Conservation (phyloP, 2,329 filamentous ascomycete species). For the Pestalotiopsis sp. region DNA sequence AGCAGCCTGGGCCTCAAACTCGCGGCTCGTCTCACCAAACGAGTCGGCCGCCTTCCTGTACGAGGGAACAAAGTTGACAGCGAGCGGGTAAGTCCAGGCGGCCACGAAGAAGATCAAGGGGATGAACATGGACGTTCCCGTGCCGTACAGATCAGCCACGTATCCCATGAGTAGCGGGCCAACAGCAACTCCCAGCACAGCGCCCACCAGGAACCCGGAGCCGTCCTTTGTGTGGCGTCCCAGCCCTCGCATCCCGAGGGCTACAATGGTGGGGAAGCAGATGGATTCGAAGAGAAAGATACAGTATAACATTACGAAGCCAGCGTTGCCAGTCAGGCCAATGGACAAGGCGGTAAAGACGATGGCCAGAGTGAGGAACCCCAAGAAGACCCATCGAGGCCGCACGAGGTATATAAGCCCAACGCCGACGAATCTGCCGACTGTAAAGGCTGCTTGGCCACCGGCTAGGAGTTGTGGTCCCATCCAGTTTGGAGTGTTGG, state of each 20-base stretch:
- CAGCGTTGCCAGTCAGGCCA: conserved; percentile 48
- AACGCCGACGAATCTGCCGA: conserved; percentile 58
- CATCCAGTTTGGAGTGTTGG: conserved; percentile 35
- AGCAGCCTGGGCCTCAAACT: not conserved
- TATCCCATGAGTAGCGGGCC: conserved; percentile 55
- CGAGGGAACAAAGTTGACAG: not conserved
- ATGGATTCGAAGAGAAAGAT: conserved; percentile 59
- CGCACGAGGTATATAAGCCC: conserved; percentile 52
- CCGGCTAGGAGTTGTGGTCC: conserved; percentile 47
- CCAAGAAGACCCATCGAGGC: conserved; percentile 54
- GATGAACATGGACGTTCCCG: conserved; percentile 45
- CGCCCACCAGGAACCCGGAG: conserved; percentile 53
- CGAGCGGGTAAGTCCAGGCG: conserved; percentile 24
- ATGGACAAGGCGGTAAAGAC: conserved; percentile 56
- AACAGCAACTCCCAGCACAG: conserved; percentile 55
- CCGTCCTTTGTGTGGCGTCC: conserved; percentile 57
- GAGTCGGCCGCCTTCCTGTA: not conserved
- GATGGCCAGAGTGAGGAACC: conserved; percentile 52
- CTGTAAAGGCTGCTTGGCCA: conserved; percentile 59
- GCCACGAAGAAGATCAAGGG: conserved; percentile 47
- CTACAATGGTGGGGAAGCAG: conserved; percentile 61
- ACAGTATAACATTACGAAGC: conserved; percentile 55
- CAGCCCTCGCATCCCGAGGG: conserved; percentile 56
- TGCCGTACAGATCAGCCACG: conserved; percentile 40
- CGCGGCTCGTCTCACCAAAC: not conserved